Evolutionary conservation across 1,284 basidiomycete species (phyloP), one percentile per base, ranked within the genome.

Genomic region (Rhizoctonia solani): DNA sequence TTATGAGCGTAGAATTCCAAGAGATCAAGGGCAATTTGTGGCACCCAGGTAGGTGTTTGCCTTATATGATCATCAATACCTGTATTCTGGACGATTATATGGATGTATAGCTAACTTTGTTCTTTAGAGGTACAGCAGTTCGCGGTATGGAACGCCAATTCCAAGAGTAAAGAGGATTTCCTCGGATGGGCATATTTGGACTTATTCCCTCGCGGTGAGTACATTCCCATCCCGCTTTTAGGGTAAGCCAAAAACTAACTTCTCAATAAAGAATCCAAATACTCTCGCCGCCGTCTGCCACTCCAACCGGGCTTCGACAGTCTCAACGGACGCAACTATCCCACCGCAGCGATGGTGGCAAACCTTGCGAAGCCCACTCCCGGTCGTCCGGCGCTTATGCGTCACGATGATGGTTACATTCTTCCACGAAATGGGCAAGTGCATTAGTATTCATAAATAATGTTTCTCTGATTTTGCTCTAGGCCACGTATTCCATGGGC

Each of bases 401-500:
- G 85, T 39, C 91, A 93, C 71, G 85, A 88, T 71, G 89, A 91
- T 70, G 71, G 74, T 77, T 21, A 79, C 77, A 1, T 75, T 76
- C 67, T 74, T 77, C 71, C 77, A 78, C 67, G 76, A 77, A 56
- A 71, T 72, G 71, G 71, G 69, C 69, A 13, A 53, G 63, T 63
- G 1, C 54, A 41, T 5, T n/a, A 14, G 58, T 14, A 21, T 50
- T 16, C 8, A 8, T 9, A 23, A 27, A 46, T 52, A 46, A 46
- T 46, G 9, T 46, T 14, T 21, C 6, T 21, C 6, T 46, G 19
- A 46, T 19, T 46, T 9, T 90, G 72, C 88, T 75, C 88, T 92
- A 86, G 92, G 92, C 0, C 92, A 94, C 72, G 90, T 91, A 13
- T 93, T 93, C 83, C 92, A 94, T 74, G 88, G 87, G 0, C 76